Percentiles rank a stretch among this genome's conserved stretches.
phyloP scores from a whole-genome alignment of 208 protist genomes.

The Trypanosoma mega region DNA sequence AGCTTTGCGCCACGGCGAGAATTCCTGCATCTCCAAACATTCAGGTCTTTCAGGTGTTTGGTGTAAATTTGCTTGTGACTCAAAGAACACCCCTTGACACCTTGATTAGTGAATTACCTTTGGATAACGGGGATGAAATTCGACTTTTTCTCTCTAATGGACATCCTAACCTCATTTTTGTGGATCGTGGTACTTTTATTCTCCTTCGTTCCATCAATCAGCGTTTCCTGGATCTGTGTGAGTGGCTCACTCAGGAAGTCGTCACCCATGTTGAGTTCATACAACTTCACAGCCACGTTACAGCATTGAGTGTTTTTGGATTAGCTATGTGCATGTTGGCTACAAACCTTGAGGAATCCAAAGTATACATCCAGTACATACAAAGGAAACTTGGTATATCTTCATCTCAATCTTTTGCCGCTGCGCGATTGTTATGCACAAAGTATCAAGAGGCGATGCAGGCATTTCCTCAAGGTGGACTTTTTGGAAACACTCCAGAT shows the following conservation, averaged over 20 bases:
- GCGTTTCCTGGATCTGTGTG: constrained; percentile 63
- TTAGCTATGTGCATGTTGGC: constrained; percentile 64
- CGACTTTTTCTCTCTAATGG: constrained; percentile 64
- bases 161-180: constrained; percentile 63
- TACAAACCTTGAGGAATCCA: constrained; percentile 37
- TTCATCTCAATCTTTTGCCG: constrained; percentile 49
- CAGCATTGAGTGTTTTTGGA: constrained; percentile 54
- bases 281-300: constrained; percentile 62
- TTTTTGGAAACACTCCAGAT: constrained; percentile 31
- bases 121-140: constrained; percentile 38
- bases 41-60: constrained; percentile 73
- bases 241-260: constrained; percentile 68
- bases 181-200: constrained; percentile 54
- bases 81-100: constrained; percentile 35
- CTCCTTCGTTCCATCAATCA: constrained; percentile 73
- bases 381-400: constrained; percentile 63
- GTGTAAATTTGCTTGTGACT: constrained; percentile 53
- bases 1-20: constrained; percentile 44
- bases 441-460: constrained; percentile 56
- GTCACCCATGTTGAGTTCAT: constrained; percentile 82
- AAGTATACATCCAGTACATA: constrained; percentile 50
- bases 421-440: constrained; percentile 55
- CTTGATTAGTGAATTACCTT: constrained; percentile 32
- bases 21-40: constrained; percentile 45
- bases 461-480: constrained; percentile 17